Conservation (phyloP, 176 grass and related monocot genomes). For the Chrysopogon serrulatus region DNA sequence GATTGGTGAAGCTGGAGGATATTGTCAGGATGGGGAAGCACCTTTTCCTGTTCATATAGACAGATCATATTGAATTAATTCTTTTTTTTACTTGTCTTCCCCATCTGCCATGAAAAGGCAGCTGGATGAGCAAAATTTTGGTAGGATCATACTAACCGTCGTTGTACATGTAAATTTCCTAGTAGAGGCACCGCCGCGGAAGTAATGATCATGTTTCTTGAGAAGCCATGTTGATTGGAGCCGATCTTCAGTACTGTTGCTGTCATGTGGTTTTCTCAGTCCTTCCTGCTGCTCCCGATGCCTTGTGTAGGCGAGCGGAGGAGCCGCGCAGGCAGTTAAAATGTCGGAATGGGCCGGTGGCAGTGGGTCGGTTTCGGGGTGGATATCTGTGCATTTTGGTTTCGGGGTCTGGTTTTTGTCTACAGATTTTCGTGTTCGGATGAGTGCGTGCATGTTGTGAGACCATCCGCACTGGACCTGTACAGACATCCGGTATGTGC, state of each 20-base stretch:
- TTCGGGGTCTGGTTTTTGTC: too few relatives aligned
- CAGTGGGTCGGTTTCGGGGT: too few relatives aligned
- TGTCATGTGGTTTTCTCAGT: not conserved
- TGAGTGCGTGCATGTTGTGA: too few relatives aligned
- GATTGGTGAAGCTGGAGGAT: slow-evolving; percentile 22
- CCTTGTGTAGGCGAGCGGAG: not conserved
- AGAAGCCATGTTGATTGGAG: not conserved
- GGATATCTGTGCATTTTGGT: too few relatives aligned
- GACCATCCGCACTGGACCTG: too few relatives aligned
- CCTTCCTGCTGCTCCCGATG: not conserved
- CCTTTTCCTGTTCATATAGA: slow-evolving; percentile 23
- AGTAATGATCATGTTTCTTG: slow-evolving; percentile 4
- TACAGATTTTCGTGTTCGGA: too few relatives aligned
- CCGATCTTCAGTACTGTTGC: not conserved
- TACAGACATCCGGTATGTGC: too few relatives aligned
- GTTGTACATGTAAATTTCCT: slow-evolving; percentile 47
- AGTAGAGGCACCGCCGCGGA: not conserved
- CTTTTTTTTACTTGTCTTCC: slow-evolving; percentile 23
- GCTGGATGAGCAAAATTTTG: slow-evolving; percentile 36
- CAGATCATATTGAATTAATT: slow-evolving; percentile 21
- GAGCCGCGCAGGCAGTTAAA: not conserved
- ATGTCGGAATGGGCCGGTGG: too few relatives aligned
- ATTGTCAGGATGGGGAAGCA: not conserved
- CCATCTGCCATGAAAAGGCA: not conserved
- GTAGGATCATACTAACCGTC: slow-evolving; percentile 16